phyloP scores from a whole-genome alignment of 1,284 basidiomycete genomes.

The Puccinia triticina region DNA sequence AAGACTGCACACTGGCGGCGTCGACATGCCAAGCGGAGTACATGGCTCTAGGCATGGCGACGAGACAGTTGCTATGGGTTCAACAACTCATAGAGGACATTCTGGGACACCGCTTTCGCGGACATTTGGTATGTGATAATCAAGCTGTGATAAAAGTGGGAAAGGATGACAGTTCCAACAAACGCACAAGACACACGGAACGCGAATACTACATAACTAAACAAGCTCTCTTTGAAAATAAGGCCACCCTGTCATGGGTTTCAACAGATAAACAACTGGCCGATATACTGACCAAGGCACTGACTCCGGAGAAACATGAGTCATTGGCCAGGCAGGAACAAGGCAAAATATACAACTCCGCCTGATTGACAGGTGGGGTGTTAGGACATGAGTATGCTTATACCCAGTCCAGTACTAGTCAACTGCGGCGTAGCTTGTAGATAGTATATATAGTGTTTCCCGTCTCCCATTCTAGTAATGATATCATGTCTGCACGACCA shows the following conservation, averaged over 20 bases:
- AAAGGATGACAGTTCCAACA: slow-evolving; percentile 13
- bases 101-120: not conserved
- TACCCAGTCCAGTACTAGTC: too few relatives aligned
- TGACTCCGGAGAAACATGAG: not conserved
- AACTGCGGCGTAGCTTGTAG: too few relatives aligned
- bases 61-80: not conserved
- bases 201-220: slow-evolving; percentile 16
- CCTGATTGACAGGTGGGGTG: too few relatives aligned
- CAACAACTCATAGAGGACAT: not conserved
- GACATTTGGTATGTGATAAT: not conserved
- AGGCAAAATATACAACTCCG: too few relatives aligned
- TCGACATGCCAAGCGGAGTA: slow-evolving; percentile 26
- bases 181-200: not conserved
- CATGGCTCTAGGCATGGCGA: too few relatives aligned
- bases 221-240: not conserved
- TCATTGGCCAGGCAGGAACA: not conserved
- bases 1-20: not conserved
- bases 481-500: too few relatives aligned
- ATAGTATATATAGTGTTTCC: too few relatives aligned
- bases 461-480: too few relatives aligned
- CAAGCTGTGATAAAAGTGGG: not conserved
- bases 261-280: not conserved
- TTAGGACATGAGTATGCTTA: too few relatives aligned
- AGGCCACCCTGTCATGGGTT: not conserved
- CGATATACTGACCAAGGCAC: too few relatives aligned